Base-by-base conservation (phyloP, 345 rosid genomes). In the Rubroshorea leprosula region DNA sequence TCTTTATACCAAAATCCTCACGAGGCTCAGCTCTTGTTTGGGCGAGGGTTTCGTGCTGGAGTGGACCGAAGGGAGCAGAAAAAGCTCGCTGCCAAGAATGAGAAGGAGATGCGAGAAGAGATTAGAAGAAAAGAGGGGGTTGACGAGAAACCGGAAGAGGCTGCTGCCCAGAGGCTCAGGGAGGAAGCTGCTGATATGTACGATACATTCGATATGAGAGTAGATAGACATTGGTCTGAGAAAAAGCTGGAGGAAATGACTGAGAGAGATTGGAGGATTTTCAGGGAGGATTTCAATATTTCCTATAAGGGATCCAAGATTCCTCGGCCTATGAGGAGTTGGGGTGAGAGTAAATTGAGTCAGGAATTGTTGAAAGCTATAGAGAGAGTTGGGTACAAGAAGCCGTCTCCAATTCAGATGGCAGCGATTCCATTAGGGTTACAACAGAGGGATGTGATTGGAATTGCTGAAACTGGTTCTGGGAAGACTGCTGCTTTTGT, bases 401-500 rank as follows among this genome's bases (percentile, higher is more conserved):
- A 74, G 16, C 96, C 96, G 3, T 89, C 94, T 12, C 91, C 96
- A 0, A 89, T 92, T 67, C 97, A 86, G 63, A 89, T 89, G 96
- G 99, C 94, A 0, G 94, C 94, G 0, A 93, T 89, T 60, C 96
- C 96, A 0, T 74, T 93, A n/a, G 97, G 99, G 19, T 43, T 93
- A 62, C 97, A 83, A 60, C 99, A 92, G 74, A 78, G 99, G 1
- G 97, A 89, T 68, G 96, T 89, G 20, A 93, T 93, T 22, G 97
- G 99, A 17, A 80, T 93, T 60, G 99, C 96, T 0, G 97, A 86
- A 80, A 93, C 94, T 17, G 96, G 97, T 49, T 85, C 94, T 12
- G 99, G 97, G 69, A 89, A 93, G 80, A 93, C 99, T 60, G 86
- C 87, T 66, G 96, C 99, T 57, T 89, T 93, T 66, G 97, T 93